Evolutionary conservation across 1,284 basidiomycete species (phyloP).

Genomic region (Pholiota adiposa): DNA sequence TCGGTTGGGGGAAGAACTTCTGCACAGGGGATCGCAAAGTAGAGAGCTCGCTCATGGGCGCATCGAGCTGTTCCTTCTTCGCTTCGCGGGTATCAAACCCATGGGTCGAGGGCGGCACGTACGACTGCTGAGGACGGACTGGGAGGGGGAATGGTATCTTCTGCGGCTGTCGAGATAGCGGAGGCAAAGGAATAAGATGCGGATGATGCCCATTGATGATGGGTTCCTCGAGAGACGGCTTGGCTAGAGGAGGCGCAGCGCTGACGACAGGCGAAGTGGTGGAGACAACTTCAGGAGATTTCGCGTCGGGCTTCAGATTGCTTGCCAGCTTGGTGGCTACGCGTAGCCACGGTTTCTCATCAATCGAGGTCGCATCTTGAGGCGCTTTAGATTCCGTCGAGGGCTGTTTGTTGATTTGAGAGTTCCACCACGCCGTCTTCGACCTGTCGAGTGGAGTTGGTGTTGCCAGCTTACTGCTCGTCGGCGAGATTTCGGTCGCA

Average conservation of each 20-base stretch:
- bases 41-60: conserved; percentile 6
- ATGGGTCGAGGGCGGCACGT: neutral
- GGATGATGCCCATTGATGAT: no score
- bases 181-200: neutral
- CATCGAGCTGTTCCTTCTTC: conserved; percentile 29
- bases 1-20: neutral
- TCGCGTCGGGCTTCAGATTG: no score
- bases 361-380: neutral
- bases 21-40: neutral
- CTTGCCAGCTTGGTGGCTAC: neutral
- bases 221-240: no score
- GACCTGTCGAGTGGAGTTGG: neutral
- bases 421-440: neutral
- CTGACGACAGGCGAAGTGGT: no score
- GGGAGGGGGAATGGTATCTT: neutral
- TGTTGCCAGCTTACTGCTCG: no score
- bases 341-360: neutral
- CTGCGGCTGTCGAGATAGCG: no score
- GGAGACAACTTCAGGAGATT: no score
- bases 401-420: neutral
- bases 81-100: conserved; percentile 19
- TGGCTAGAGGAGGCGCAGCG: no score
- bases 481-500: no score
- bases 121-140: neutral
- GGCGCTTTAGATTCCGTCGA: neutral